Base-by-base conservation (phyloP, 495 filamentous ascomycete genomes). In the Penicillium daleae region DNA sequence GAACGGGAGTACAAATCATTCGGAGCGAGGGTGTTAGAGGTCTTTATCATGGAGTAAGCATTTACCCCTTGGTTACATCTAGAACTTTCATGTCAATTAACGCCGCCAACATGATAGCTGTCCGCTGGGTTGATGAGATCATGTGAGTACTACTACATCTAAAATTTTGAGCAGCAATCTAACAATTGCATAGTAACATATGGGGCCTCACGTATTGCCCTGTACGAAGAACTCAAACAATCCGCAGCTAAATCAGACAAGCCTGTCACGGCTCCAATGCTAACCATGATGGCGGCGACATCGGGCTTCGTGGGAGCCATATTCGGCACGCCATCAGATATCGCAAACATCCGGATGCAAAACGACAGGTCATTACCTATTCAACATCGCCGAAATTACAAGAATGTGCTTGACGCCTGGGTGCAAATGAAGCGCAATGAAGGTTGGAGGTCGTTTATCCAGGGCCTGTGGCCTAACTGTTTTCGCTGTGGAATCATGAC, bases 301-400 rank as follows among this genome's bases (percentile, higher is more conserved):
- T 93, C 92, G 4, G 92, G 92, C 40, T 88, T 94, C 71, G 69
- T 93, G 0, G 92, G 92, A 44, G 92, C 92, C 29, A 75, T 96
- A 7, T 87, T 90, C 13, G 92, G 92, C 60, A 96, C 94, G 70
- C 88, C 91, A 0, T 92, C 92, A 51, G 92, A 97, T 73, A 88
- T 97, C 13, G 83, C 93, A 55, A 97, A 97, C 72, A 92, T 96
- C 40, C 89, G 92, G 56, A 97, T 97, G 92, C 92, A 97, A 76
- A 89, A 96, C 79, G 92, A 96, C 72, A 84, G 87, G 22, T 84
- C 92, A 0, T 84, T 94, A 9, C 87, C 91, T 0, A 62, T 74
- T 0, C 78, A 78, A 3, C 74, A 91, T 54, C 86, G 90, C 3
- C 83, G 90, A 13, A 91, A 93, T 74, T 97, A 97, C 78, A 82